A percentile compares a stretch with the other conserved stretches of the same genome.
phyloP scores from a whole-genome alignment of 2,329 filamentous ascomycete genomes.

The Microthyrium microscopicum region DNA sequence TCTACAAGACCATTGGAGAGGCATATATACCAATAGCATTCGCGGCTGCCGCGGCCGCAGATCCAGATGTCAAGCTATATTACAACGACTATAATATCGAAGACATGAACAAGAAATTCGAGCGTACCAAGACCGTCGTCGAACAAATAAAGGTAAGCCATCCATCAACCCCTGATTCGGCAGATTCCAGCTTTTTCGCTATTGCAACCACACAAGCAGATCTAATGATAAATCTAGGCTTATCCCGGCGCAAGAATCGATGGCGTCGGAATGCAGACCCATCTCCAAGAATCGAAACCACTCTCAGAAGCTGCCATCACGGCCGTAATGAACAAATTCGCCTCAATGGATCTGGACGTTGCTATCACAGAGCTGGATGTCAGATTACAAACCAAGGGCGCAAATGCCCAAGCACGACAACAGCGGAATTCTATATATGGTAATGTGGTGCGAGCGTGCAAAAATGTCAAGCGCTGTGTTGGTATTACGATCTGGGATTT shows the following conservation, averaged over 20 bases:
- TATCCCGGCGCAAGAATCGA: constrained; percentile 17
- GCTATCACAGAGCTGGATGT: constrained; percentile 52
- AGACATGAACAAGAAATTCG: constrained; percentile 19
- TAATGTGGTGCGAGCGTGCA: constrained; percentile 34
- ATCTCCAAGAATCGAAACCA: constrained; percentile 29
- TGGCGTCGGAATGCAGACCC: constrained; percentile 34
- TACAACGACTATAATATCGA: constrained; percentile 30
- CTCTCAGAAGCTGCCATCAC: constrained; percentile 22
- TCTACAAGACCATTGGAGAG: constrained; percentile 26
- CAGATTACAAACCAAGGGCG: constrained; percentile 14
- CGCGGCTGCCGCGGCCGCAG: constrained; percentile 22
- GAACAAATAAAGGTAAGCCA: constrained; percentile 20
- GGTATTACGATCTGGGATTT: constrained; percentile 45
- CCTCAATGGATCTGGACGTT: constrained; percentile 36
- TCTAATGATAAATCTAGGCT: too few species aligned
- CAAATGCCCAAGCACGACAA: constrained; percentile 5
- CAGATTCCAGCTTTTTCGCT: constrained; percentile 3
- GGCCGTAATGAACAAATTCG: constrained; percentile 33
- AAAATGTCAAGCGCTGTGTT: constrained; percentile 35
- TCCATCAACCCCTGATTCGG: too few species aligned
- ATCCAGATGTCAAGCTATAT: constrained; percentile 25
- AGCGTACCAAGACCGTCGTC: constrained; percentile 20
- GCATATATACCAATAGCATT: constrained; percentile 31
- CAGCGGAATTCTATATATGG: constrained; percentile 14
- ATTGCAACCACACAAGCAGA: too few species aligned